Conservation (phyloP, 495 filamentous ascomycete genomes). For the Parathielavia appendiculata region DNA sequence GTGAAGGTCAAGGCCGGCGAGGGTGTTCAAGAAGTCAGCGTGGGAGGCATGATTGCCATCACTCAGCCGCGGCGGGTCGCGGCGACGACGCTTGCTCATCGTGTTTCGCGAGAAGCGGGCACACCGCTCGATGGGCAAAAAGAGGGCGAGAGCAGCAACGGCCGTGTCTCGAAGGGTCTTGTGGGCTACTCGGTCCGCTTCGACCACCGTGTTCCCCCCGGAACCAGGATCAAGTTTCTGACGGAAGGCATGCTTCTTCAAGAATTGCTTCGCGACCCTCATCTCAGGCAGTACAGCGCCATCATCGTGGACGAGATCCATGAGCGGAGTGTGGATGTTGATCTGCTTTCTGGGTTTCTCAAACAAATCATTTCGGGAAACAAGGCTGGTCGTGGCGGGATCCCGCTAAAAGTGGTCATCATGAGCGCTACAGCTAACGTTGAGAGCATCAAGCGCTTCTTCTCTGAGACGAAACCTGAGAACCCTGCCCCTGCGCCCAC, state of each 20-base stretch:
- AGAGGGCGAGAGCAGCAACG: constrained; percentile 28
- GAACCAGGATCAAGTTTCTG: constrained; percentile 80
- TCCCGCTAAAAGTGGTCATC: constrained; percentile 79
- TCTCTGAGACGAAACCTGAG: constrained; percentile 37
- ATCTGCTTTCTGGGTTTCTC: constrained; percentile 82
- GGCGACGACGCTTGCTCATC: constrained; percentile 82
- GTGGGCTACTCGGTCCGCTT: constrained; percentile 96
- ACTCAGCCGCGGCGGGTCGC: constrained; percentile 93
- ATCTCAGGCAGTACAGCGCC: constrained; percentile 76
- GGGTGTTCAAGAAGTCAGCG: constrained; percentile 43
- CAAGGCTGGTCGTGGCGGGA: constrained; percentile 56
- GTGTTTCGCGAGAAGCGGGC: constrained; percentile 88
- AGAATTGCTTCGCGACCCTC: constrained; percentile 84
- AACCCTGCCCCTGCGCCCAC: background rate
- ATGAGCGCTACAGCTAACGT: constrained; percentile 97
- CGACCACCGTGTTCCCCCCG: constrained; percentile 68
- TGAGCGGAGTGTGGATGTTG: constrained; percentile 93
- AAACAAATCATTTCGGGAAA: constrained; percentile 62
- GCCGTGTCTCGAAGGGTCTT: constrained; percentile 51
- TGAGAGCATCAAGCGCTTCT: constrained; percentile 70
- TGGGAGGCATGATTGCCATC: constrained; percentile 88
- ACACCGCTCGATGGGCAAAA: constrained; percentile 52
- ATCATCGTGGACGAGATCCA: constrained; percentile 96
- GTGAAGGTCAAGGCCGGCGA: constrained; percentile 42
- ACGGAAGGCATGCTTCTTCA: constrained; percentile 97